Evolutionary conservation across 495 filamentous ascomycete genomes (phyloP), one percentile per base, ranked within the genome.

Genomic region (Penicillium salamii): DNA sequence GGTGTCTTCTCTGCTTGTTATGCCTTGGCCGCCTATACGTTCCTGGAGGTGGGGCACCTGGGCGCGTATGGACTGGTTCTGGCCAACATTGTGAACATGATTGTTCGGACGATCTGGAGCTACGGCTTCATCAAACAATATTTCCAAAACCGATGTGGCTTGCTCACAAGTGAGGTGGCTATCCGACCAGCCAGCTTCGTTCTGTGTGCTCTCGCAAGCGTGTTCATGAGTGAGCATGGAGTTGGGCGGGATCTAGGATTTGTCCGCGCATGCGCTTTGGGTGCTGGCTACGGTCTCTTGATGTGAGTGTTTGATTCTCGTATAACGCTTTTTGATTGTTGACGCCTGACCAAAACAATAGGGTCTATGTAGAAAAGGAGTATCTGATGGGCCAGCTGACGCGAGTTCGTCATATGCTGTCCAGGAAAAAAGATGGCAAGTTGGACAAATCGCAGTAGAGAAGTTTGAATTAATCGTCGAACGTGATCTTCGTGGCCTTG

Each of bases 401-500:
- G 34, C 67, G 65, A 53, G 37, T 76, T 44, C 64, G 57, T 40
- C 54, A 69, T 28, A 47, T 59, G n/a, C 15, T 62, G 15, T 48
- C 53, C 28, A 38, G 59, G 42, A 42, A 34, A 18, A 50, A 69
- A 52, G 46, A n/a, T n/a, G n/a, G 49, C 8, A 32, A 32, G 12
- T 8, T 12, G 29, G 29, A 28, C 12, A 58, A 61, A 40, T 17
- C 33, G 24, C 54, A 67, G 50, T 56, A 59, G 53, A 13, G n/a
- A n/a, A n/a, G n/a, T n/a, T n/a, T 31, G 42, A 55, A 42, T 52
- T 58, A 82, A 62, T 88, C 85, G 65, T 95, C 90, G 67, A 97
- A 97, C 28, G 78, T 89, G 61, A 97, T 97, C 78, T 95, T 97
- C 48, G 86, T 95, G 0, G 87, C 88, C 63, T 87, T 81, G 74